Percentiles rank a stretch among this genome's conserved stretches.
Evolutionary conservation across 2,329 filamentous ascomycete genomes (phyloP).

Genomic region (Alternaria sp.): DNA sequence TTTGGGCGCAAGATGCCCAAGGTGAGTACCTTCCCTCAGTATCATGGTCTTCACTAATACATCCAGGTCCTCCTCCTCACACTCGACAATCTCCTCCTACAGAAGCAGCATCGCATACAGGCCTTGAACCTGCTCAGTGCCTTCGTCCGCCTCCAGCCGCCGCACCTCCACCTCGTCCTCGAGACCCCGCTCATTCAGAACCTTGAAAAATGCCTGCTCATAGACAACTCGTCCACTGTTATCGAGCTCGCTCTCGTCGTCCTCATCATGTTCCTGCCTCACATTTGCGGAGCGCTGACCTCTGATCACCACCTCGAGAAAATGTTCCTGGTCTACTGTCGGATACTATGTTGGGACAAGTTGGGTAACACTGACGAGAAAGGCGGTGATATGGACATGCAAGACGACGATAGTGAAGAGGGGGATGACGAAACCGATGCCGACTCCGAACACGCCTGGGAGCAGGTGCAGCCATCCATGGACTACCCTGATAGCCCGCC

Average conservation of each 20-base stretch:
- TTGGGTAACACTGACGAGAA: constrained; percentile 43
- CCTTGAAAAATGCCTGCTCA: constrained; percentile 75
- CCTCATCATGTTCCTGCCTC: constrained; percentile 81
- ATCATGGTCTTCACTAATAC: constrained; percentile 10
- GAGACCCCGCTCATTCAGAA: constrained; percentile 75
- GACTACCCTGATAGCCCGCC: constrained; percentile 62
- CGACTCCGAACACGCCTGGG: constrained; percentile 61
- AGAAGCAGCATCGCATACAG: constrained; percentile 67
- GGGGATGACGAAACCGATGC: constrained; percentile 46
- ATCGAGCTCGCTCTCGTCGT: constrained; percentile 77
- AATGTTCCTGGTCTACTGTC: constrained; percentile 81
- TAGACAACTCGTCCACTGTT: constrained; percentile 77
- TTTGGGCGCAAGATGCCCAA: constrained; percentile 73
- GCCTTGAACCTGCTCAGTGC: constrained; percentile 71
- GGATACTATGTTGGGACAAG: constrained; percentile 79
- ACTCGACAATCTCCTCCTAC: constrained; percentile 70
- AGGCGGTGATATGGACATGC: constrained; percentile 3
- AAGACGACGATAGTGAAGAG: constrained; percentile 37
- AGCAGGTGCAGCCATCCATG: constrained; percentile 66
- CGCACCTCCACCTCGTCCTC: constrained; percentile 75
- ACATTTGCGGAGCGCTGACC: constrained; percentile 75
- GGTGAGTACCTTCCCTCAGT: constrained; percentile 38
- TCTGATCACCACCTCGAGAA: constrained; percentile 67
- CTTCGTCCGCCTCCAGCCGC: constrained; percentile 78
- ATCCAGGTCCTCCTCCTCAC: constrained; percentile 68